Evolutionary conservation across 495 filamentous ascomycete genomes (phyloP).

Genomic region (Rostrohypoxylon terebratum): DNA sequence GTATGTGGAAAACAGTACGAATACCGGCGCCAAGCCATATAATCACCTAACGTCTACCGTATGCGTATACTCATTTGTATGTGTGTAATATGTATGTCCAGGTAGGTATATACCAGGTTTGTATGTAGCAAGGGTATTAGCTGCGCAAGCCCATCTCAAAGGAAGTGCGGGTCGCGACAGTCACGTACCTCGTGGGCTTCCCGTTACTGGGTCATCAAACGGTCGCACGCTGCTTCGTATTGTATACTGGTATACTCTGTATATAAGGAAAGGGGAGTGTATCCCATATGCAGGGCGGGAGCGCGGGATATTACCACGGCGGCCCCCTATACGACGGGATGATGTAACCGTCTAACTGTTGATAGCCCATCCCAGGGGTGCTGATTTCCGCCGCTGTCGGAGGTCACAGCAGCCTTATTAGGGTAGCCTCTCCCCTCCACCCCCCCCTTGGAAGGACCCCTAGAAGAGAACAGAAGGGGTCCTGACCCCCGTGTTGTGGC

Average conservation of each 20-base stretch:
- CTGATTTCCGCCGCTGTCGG: slow-evolving; percentile 34
- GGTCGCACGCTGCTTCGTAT: slow-evolving; percentile 23
- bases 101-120: not conserved
- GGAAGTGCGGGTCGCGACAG: slow-evolving; percentile 29
- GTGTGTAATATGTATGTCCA: slow-evolving; percentile 1
- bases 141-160: not conserved
- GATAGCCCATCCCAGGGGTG: slow-evolving; percentile 14
- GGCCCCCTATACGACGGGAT: slow-evolving; percentile 38
- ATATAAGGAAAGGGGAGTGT: not conserved
- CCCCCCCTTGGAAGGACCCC: slow-evolving; percentile 12
- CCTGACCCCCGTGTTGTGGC: slow-evolving; percentile 43
- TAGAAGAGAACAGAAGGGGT: slow-evolving; percentile 1
- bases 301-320: slow-evolving; percentile 43
- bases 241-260: slow-evolving; percentile 31
- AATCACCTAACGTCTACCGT: slow-evolving; percentile 12
- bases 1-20: not conserved
- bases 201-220: slow-evolving; percentile 35
- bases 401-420: slow-evolving; percentile 43
- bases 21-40: not conserved
- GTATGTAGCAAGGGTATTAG: slow-evolving; percentile 17
- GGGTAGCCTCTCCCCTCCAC: slow-evolving; percentile 24
- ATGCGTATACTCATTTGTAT: not conserved
- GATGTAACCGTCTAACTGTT: slow-evolving; percentile 36
- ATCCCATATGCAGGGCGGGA: slow-evolving; percentile 39
- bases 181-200: slow-evolving; percentile 42